A percentile compares a stretch with the other conserved stretches of the same genome.
These are phyloP conservation scores for Pseudonitzschia delicatissima DNA, from an alignment of 108 stramenopile genomes.

Conservation along the genomic window DNA sequence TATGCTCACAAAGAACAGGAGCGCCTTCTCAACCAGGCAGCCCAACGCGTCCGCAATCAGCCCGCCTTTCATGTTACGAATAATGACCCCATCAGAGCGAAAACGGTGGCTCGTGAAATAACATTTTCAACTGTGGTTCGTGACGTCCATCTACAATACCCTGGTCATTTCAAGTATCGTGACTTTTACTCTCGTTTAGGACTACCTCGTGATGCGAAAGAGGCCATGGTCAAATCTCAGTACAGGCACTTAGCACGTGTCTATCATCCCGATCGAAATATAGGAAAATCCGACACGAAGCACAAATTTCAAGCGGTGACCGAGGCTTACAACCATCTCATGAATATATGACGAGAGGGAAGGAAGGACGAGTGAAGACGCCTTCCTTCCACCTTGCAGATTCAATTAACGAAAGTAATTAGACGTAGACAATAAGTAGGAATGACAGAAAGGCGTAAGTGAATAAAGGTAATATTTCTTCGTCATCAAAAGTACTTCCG, in stretches of 20 bases:
- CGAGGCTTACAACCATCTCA: slow-evolving; percentile 39
- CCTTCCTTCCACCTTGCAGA: too few relatives aligned
- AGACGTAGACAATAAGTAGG: too few relatives aligned
- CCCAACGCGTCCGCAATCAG: slow-evolving; percentile 27
- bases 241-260: slow-evolving; percentile 34
- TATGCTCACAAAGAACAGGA: slow-evolving; percentile 42
- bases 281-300: slow-evolving; percentile 20
- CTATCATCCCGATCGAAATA: slow-evolving; percentile 53
- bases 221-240: slow-evolving; percentile 27
- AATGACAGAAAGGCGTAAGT: too few relatives aligned
- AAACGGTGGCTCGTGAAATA: background rate
- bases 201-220: slow-evolving; percentile 20
- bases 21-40: slow-evolving; percentile 34
- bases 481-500: too few relatives aligned
- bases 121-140: slow-evolving; percentile 13
- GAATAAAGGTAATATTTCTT: too few relatives aligned
- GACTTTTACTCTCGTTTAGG: slow-evolving; percentile 39
- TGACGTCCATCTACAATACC: slow-evolving; percentile 21
- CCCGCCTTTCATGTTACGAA: background rate
- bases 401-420: too few relatives aligned
- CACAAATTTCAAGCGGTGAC: slow-evolving; percentile 44
- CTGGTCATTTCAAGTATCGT: slow-evolving; percentile 38
- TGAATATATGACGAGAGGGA: background rate
- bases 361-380: too few relatives aligned
- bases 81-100: background rate